A percentile compares a stretch with the other conserved stretches of the same genome.
Conservation (phyloP, 2,329 filamentous ascomycete genomes). For the Colletotrichum liaoningense region DNA sequence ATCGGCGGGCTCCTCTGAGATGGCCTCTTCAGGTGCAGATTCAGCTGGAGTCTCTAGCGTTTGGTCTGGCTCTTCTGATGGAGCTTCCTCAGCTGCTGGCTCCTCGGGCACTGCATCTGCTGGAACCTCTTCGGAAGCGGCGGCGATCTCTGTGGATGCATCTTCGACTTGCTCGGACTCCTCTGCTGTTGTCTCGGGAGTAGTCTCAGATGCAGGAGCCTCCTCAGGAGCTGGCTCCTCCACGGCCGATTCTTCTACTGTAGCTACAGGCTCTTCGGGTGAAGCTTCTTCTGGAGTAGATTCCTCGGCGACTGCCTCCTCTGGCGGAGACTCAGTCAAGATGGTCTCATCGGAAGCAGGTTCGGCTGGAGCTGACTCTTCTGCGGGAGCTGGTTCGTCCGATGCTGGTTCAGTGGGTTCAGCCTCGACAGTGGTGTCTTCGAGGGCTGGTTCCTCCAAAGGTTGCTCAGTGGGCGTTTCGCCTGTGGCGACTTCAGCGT, state of each 20-base stretch:
- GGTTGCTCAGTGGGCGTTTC: neutral
- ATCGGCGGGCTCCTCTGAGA: too few species aligned
- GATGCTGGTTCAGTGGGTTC: neutral
- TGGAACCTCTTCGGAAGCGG: neutral
- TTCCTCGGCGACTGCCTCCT: neutral
- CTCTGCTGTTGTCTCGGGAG: neutral
- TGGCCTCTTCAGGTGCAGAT: neutral
- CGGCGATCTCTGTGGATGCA: neutral
- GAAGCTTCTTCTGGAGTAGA: conserved; percentile 4
- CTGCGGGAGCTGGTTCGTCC: neutral
- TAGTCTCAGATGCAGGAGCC: neutral
- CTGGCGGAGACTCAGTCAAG: neutral
- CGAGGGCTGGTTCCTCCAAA: conserved; percentile 9
- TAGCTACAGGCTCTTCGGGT: conserved; percentile 14
- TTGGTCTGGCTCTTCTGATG: neutral
- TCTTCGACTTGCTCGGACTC: conserved; percentile 3
- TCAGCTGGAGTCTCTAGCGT: neutral
- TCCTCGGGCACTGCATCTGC: neutral
- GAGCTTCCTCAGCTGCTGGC: neutral
- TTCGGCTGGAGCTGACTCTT: neutral
- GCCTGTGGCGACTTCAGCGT: neutral
- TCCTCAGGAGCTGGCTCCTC: conserved; percentile 14
- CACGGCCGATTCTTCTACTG: neutral
- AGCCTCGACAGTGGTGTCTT: neutral
- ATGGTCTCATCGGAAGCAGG: neutral